Evolutionary conservation across 306 rosid species (phyloP), one percentile per base, ranked within the genome.

Genomic region (Nissolia schottii): DNA sequence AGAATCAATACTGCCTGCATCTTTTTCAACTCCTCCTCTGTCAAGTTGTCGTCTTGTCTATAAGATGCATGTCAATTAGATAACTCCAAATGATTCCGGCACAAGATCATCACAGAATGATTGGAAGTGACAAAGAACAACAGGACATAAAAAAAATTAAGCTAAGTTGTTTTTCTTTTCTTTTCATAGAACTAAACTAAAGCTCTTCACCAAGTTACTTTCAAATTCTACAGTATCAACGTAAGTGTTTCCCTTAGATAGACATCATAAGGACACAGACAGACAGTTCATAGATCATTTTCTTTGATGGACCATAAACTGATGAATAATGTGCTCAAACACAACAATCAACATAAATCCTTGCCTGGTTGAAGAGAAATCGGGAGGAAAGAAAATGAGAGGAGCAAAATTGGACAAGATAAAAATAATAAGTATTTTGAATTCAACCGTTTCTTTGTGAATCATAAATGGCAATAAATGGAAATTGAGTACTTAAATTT

Each of bases 41-140:
- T 88, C 92, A 49, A 81, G 87, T 38, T 64, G 89, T 13, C 59
- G 84, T 65, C 96, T 88, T 53, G 96, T 84, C 99, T 94, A 69
- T 79, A 77, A 60, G 40, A 75, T n/a, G 62, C 57, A 73, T 72
- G 43, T 19, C 41, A 19, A 60, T 72, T 51, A 64, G 67, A 71
- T 31, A 74, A 65, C 56, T 45, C 55, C 29, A 75, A 32, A 68
- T 48, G 29, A 80, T 55, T 3, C 40, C 7, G 1, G 12, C 58
- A 59, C 64, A 66, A 51, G 31, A 27, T 57, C 62, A 75, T 53
- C 45, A 59, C 58, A 73, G 25, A 32, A 68, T 34, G 68, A 60
- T 25, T 8, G 13, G 31, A 58, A 65, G 64, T 2, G 4, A 68
- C 29, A 48, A 67, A 40, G 40, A 62, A 27, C 62, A 59, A 27